Percentiles rank a stretch among this genome's conserved stretches.
phyloP scores from a whole-genome alignment of 352 stramenopile genomes.

The Phytophthora boehmeriae region DNA sequence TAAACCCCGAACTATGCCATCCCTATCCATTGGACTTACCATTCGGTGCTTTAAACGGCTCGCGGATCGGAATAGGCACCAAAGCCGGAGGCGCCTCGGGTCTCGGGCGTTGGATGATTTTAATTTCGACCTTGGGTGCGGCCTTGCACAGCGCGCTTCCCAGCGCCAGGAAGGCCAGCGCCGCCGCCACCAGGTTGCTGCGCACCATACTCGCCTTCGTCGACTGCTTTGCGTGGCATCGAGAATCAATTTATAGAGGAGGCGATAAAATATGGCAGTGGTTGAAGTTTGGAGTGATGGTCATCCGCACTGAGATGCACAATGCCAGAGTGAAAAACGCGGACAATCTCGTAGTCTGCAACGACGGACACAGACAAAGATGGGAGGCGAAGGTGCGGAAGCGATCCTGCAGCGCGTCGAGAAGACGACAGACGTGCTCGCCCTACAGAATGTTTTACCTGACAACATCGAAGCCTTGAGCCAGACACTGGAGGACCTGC shows the following conservation, averaged over 20 bases:
- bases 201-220: constrained; percentile 20
- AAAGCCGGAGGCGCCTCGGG: constrained; percentile 11
- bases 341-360: neutral
- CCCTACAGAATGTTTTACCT: constrained; percentile 3
- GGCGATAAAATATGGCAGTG: neutral
- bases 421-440: constrained; percentile 24
- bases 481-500: constrained; percentile 37
- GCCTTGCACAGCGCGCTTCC: constrained; percentile 35
- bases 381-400: constrained; percentile 16
- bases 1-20: neutral
- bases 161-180: constrained; percentile 25
- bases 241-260: constrained; percentile 2
- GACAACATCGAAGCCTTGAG: constrained; percentile 9
- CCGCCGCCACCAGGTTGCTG: constrained; percentile 21
- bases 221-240: constrained; percentile 10
- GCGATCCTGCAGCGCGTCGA: constrained; percentile 28
- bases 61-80: constrained; percentile 53
- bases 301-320: constrained; percentile 2
- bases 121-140: constrained; percentile 66
- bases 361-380: constrained; percentile 2
- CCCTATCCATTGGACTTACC: constrained; percentile 11
- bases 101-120: constrained; percentile 47
- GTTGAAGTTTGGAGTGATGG: constrained; percentile 32
- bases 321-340: neutral
- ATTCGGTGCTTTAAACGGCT: constrained; percentile 48